These are phyloP conservation scores for Pharnaceum exiguum DNA, from an alignment of 148 eudicot species.

Conservation along the genomic window DNA sequence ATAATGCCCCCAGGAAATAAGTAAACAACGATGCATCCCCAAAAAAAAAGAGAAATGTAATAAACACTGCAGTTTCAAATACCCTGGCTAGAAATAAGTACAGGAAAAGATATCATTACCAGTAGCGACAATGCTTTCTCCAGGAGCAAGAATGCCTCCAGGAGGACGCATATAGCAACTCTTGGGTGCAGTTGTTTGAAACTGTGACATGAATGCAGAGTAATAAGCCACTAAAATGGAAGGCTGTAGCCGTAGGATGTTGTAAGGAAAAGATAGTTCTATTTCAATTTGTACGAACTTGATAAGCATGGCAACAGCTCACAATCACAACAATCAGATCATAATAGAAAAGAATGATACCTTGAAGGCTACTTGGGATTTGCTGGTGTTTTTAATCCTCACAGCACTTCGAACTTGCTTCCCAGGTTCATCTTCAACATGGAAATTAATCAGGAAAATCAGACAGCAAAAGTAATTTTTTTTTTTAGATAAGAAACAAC, in stretches of 20 bases:
- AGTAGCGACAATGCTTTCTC: conserved; percentile 61
- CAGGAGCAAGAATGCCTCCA: conserved; percentile 81
- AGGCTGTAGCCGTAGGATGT: background rate
- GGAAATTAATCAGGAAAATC: conserved; percentile 16
- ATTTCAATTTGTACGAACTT: too few species aligned
- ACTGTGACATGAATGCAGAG: conserved; percentile 25
- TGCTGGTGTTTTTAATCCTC: conserved; percentile 71
- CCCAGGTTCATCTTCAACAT: conserved; percentile 67
- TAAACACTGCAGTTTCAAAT: too few species aligned
- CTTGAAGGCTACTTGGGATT: conserved; percentile 91
- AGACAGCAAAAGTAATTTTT: too few species aligned
- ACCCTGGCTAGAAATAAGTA: background rate
- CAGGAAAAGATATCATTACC: conserved; percentile 28
- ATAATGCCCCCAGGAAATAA: conserved; percentile 5
- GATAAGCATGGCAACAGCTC: background rate
- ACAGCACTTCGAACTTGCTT: conserved; percentile 90
- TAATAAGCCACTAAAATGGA: background rate
- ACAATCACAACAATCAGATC: too few species aligned
- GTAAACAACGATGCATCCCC: background rate
- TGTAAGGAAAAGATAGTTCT: background rate
- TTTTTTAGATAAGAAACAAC: too few species aligned
- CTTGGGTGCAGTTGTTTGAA: conserved; percentile 88
- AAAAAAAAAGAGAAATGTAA: too few species aligned
- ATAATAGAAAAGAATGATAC: conserved; percentile 26
- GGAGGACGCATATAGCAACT: conserved; percentile 92